Percentiles rank a stretch among this genome's conserved stretches.
phyloP scores from a whole-genome alignment of 2,329 filamentous ascomycete genomes.

The Botrytis aclada region DNA sequence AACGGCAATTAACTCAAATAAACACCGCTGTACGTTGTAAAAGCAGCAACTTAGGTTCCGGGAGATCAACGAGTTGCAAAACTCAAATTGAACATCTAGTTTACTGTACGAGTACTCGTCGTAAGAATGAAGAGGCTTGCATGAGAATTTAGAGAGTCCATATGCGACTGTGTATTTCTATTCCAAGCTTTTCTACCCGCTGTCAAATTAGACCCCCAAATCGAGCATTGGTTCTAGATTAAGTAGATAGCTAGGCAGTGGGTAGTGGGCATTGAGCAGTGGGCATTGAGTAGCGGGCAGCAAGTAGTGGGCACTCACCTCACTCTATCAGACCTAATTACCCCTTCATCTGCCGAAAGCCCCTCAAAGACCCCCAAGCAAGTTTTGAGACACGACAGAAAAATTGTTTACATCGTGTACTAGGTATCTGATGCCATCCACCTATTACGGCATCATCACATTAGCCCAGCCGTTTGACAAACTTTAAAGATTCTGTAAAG shows the following conservation, averaged over 20 bases:
- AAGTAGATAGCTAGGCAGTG: not conserved
- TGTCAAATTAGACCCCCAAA: constrained; percentile 5
- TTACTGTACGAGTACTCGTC: too few relatives aligned
- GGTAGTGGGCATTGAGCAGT: not conserved
- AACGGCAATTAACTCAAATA: not conserved
- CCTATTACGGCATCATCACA: not conserved
- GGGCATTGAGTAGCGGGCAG: not conserved
- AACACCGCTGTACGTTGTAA: not conserved
- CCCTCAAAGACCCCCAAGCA: not conserved
- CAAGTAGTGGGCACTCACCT: not conserved
- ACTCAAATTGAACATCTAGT: not conserved
- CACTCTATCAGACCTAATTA: not conserved
- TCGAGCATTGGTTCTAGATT: not conserved
- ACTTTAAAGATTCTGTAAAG: not conserved
- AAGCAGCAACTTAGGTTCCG: not conserved
- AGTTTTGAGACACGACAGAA: not conserved
- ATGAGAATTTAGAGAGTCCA: not conserved
- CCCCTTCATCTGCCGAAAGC: constrained; percentile 12
- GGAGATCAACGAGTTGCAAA: constrained; percentile 10
- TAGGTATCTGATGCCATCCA: not conserved
- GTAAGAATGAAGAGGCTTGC: not conserved
- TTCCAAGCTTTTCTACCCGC: not conserved
- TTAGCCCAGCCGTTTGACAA: not conserved
- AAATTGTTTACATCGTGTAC: not conserved
- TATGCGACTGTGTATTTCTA: not conserved